Evolutionary conservation across 73 alveolate genomes (phyloP).

Genomic region (Paramecium pentaurelia): DNA sequence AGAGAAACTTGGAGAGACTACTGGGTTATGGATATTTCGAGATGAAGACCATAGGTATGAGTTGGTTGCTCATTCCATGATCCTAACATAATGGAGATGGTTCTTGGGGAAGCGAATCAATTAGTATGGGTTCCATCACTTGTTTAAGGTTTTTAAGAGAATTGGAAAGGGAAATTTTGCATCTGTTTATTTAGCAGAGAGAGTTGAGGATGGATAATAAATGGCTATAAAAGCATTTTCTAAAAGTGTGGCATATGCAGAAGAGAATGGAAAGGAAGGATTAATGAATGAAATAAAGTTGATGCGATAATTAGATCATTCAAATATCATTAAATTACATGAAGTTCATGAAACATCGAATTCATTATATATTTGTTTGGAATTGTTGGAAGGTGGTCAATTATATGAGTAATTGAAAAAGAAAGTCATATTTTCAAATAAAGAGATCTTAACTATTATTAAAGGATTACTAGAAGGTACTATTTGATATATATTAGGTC

Average conservation of each 20-base stretch:
- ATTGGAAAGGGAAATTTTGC: constrained; percentile 65
- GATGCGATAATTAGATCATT: constrained; percentile 87
- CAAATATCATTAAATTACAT: constrained; percentile 78
- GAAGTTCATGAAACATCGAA: constrained; percentile 77
- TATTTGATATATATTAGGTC: background rate
- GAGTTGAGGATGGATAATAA: constrained; percentile 56
- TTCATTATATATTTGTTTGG: constrained; percentile 69
- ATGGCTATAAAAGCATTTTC: constrained; percentile 62
- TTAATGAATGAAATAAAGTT: constrained; percentile 87
- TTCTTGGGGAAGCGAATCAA: constrained; percentile 42
- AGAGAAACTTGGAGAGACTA: background rate
- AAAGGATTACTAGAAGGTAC: constrained; percentile 57
- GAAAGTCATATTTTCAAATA: constrained; percentile 30
- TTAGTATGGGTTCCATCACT: constrained; percentile 56
- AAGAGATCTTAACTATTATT: constrained; percentile 14
- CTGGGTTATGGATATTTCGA: background rate
- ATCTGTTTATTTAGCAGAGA: constrained; percentile 57
- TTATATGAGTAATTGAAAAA: constrained; percentile 70
- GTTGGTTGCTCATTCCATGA: background rate
- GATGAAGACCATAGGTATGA: constrained; percentile 27
- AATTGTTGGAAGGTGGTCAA: constrained; percentile 79
- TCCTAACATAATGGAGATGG: constrained; percentile 45
- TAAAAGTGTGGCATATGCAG: constrained; percentile 52
- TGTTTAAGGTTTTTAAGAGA: constrained; percentile 50
- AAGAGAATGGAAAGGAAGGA: constrained; percentile 66